phyloP scores from a whole-genome alignment of 1,284 basidiomycete species.

The Ceratobasidium sp. region DNA sequence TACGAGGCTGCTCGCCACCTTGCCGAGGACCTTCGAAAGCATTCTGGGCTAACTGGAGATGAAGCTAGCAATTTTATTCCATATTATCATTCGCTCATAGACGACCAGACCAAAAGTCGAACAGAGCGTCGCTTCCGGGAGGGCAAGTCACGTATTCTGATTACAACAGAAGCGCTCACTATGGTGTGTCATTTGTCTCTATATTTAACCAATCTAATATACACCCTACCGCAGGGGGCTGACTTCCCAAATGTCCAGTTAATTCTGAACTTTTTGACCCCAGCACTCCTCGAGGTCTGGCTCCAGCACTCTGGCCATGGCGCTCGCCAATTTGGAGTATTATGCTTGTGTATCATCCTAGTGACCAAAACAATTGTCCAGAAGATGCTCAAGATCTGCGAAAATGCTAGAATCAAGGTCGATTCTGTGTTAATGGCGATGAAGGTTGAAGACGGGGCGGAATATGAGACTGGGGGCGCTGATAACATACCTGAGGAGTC shows the following conservation, averaged over 20 bases:
- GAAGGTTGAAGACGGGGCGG: conserved; percentile 8
- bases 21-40: not conserved
- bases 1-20: not conserved
- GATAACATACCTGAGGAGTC: no score
- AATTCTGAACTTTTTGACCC: no score
- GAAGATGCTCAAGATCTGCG: not conserved
- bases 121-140: not conserved
- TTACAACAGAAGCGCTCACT: conserved; percentile 4
- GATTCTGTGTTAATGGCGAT: no score
- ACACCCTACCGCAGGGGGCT: not conserved
- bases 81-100: not conserved
- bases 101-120: not conserved
- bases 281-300: no score
- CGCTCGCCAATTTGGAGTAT: not conserved
- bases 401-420: not conserved
- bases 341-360: not conserved
- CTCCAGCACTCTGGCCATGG: not conserved
- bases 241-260: not conserved
- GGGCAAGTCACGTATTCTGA: not conserved
- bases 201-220: not conserved
- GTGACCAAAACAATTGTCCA: not conserved
- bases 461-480: no score
- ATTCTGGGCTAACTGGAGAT: not conserved
- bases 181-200: not conserved
- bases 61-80: not conserved